These are phyloP conservation scores for Vitis amurensis DNA, from an alignment of 164 flowering plant genomes.

Conservation along the genomic window DNA sequence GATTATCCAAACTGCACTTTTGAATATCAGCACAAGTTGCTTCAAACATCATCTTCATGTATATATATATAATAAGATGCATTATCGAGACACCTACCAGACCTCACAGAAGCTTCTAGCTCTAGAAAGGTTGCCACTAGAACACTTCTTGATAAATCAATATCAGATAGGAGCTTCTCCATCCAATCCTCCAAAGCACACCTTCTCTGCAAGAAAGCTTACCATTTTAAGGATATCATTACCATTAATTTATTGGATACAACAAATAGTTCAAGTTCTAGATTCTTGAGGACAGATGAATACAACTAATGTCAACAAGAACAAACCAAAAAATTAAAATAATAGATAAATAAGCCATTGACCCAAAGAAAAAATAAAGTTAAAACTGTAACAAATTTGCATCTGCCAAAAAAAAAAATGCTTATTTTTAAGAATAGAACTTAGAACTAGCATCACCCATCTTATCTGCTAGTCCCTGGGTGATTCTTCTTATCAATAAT, in stretches of 20 bases:
- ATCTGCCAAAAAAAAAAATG: too few species aligned
- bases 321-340: background rate
- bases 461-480: too few species aligned
- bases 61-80: background rate
- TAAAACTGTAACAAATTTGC: too few species aligned
- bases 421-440: too few species aligned
- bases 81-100: slow-evolving; percentile 62
- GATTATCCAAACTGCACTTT: too few species aligned
- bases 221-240: slow-evolving; percentile 32
- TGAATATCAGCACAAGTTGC: background rate
- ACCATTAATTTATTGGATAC: background rate
- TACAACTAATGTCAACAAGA: background rate
- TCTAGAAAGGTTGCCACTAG: slow-evolving; percentile 89
- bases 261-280: slow-evolving; percentile 3
- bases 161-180: slow-evolving; percentile 80
- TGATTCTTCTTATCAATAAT: too few species aligned
- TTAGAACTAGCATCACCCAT: too few species aligned
- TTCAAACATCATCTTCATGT: background rate
- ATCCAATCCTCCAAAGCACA: slow-evolving; percentile 92
- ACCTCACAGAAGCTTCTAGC: slow-evolving; percentile 97
- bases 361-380: too few species aligned
- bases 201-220: slow-evolving; percentile 79
- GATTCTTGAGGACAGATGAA: background rate
- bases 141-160: slow-evolving; percentile 87
- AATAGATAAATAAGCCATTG: background rate